Conservation (phyloP, 176 grass and related monocot species). For the Triticum turgidum region DNA sequence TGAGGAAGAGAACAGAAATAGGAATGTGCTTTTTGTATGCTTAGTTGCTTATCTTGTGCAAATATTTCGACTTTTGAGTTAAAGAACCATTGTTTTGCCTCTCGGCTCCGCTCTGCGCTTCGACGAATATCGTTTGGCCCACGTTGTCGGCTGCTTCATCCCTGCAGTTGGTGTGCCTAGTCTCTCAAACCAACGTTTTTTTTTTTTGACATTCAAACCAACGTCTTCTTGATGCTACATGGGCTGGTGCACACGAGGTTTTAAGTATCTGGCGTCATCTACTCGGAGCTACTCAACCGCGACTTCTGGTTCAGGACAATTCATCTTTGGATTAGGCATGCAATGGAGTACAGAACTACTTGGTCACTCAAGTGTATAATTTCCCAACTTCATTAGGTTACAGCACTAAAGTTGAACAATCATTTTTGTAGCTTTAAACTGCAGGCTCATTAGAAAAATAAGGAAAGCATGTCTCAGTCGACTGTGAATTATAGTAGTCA, state of each 20-base stretch:
- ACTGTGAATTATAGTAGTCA: no score
- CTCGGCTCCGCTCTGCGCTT: background rate
- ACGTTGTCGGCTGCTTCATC: no score
- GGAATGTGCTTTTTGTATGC: constrained; percentile 1
- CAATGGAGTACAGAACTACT: background rate
- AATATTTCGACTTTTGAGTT: constrained; percentile 19
- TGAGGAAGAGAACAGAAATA: constrained; percentile 25
- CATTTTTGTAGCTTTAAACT: no score
- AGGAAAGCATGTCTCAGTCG: no score
- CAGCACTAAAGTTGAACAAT: no score
- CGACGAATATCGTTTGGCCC: background rate
- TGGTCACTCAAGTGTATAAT: no score
- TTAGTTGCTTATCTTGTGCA: constrained; percentile 34
- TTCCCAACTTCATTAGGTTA: no score
- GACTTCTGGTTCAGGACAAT: background rate
- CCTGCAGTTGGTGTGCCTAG: no score
- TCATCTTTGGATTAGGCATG: background rate
- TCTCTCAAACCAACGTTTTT: background rate
- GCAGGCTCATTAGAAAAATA: no score
- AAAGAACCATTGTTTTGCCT: background rate
- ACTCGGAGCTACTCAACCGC: background rate
- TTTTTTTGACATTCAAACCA: background rate
- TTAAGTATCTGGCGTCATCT: background rate
- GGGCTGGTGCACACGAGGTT: background rate
- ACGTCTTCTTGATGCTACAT: background rate